Conservation (phyloP, 2,329 filamentous ascomycete species). For the Verticillium nubilum region DNA sequence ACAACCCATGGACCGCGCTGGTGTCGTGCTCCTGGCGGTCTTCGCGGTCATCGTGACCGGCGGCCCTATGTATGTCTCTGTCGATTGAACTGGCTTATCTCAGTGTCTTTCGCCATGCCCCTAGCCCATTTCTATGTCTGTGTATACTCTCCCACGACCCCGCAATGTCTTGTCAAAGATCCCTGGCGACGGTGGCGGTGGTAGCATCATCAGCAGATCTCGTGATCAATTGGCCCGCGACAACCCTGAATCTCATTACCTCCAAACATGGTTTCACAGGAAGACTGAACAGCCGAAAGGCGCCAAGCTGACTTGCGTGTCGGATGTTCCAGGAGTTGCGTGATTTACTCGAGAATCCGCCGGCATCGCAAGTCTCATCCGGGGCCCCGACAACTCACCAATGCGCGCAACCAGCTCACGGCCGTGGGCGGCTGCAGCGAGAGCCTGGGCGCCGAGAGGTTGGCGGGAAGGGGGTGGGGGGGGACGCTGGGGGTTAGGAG, state of each 20-base stretch:
- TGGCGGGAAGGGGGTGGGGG: not conserved
- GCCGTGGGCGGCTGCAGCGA: not conserved
- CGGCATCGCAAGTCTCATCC: conserved; percentile 1
- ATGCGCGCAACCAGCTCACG: conserved; percentile 3
- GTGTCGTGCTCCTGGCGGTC: not conserved
- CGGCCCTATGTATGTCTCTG: not conserved
- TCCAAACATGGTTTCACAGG: not conserved
- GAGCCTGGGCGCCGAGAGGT: conserved; percentile 2
- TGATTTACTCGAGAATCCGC: conserved; percentile 1
- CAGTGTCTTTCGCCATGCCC: not conserved
- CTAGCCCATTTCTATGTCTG: not conserved
- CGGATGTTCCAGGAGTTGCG: conserved; percentile 1
- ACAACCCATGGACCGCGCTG: not conserved
- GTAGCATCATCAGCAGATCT: not conserved
- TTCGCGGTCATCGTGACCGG: not conserved
- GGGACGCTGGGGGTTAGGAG: not conserved
- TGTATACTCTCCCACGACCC: not conserved
- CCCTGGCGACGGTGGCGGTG: not conserved
- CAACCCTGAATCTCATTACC: not conserved
- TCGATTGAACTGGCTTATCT: not conserved
- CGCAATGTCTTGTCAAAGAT: not conserved
- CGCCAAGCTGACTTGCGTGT: not conserved
- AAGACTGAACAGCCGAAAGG: not conserved
- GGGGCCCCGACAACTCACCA: not conserved
- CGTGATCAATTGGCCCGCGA: not conserved